phyloP scores from a whole-genome alignment of 129 eudicot genomes.

The Apium graveolens region DNA sequence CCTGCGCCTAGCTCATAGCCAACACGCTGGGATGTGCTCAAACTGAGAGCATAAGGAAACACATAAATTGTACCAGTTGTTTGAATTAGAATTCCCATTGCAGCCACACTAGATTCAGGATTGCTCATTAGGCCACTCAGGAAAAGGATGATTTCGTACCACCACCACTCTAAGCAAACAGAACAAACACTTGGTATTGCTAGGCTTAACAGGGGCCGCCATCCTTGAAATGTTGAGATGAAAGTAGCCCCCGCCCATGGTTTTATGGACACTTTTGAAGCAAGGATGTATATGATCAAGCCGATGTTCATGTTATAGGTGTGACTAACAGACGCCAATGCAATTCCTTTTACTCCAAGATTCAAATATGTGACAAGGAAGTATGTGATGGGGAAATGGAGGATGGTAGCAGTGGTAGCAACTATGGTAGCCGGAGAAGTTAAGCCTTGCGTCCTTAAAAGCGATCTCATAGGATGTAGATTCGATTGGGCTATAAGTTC shows the following conservation, averaged over 20 bases:
- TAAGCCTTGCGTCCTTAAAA: constrained; percentile 63
- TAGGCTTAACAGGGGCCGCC: constrained; percentile 59
- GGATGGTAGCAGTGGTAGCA: constrained; percentile 41
- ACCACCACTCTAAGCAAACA: constrained; percentile 95
- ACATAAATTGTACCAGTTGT: constrained; percentile 58
- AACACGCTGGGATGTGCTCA: constrained; percentile 68
- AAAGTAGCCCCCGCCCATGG: constrained; percentile 59
- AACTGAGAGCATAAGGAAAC: constrained; percentile 54
- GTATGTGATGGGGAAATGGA: constrained; percentile 74
- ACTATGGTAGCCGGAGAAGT: constrained; percentile 51
- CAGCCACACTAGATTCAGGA: constrained; percentile 71
- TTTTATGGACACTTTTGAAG: constrained; percentile 46
- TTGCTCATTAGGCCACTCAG: constrained; percentile 60
- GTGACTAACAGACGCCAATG: constrained; percentile 59
- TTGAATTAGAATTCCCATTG: constrained; percentile 76
- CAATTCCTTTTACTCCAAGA: constrained; percentile 70
- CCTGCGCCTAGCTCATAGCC: constrained; percentile 82
- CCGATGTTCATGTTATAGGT: constrained; percentile 64
- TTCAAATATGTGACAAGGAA: constrained; percentile 44
- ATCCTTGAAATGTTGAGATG: constrained; percentile 46
- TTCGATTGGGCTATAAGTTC: constrained; percentile 66
- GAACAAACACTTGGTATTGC: constrained; percentile 64
- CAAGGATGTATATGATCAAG: constrained; percentile 38
- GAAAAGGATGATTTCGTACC: constrained; percentile 74
- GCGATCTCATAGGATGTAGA: constrained; percentile 45